Evolutionary conservation across 257 asterid species (phyloP).

Genomic region (Nicotiana sylvestris): DNA sequence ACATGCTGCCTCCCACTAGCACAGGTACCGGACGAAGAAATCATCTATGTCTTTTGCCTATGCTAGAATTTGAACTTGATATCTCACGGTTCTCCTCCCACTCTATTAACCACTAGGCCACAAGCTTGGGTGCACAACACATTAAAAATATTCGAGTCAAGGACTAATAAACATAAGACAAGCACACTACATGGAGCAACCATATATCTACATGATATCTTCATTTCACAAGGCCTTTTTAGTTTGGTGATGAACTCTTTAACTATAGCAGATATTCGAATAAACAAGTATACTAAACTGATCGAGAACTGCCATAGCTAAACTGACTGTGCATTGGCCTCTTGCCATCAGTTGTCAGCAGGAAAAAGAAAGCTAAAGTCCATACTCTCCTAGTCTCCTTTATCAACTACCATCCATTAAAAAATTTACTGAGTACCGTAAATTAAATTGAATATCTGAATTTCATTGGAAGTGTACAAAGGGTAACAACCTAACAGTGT

Average conservation of each 20-base stretch:
- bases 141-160: not conserved
- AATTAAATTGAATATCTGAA: too few relatives aligned
- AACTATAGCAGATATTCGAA: not conserved
- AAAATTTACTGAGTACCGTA: not conserved
- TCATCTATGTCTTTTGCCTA: not conserved
- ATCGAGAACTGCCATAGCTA: not conserved
- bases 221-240: not conserved
- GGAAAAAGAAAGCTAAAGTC: not conserved
- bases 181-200: not conserved
- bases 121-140: not conserved
- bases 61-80: not conserved
- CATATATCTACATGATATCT: not conserved
- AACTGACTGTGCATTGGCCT: not conserved
- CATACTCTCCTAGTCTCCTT: not conserved
- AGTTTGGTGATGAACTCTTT: not conserved
- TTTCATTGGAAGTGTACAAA: not conserved
- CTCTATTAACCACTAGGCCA: not conserved
- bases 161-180: not conserved
- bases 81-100: not conserved
- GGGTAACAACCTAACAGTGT: not conserved
- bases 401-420: not conserved
- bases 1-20: not conserved
- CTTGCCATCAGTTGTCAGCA: not conserved
- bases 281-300: not conserved
- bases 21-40: not conserved